Conservation (phyloP, 805 yeast genomes). For the Candida coleopterorum region DNA sequence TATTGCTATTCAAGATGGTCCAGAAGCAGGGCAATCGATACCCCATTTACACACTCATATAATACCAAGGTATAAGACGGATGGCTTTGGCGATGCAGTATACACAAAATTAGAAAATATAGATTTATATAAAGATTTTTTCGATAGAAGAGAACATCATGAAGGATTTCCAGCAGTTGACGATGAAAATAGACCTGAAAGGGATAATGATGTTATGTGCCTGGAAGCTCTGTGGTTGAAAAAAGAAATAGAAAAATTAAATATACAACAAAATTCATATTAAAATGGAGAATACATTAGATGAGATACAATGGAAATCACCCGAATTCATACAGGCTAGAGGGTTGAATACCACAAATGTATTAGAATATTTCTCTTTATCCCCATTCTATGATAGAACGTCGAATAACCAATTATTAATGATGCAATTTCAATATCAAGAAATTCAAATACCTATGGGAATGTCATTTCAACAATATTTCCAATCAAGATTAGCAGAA, state of each 20-base stretch:
- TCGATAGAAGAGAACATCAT: conserved; percentile 16
- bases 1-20: conserved; percentile 94
- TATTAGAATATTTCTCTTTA: conserved; percentile 86
- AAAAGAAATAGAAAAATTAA: conserved; percentile 32
- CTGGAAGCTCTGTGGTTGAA: conserved; percentile 59
- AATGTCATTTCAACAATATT: conserved; percentile 24
- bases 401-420: conserved; percentile 88
- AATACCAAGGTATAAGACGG: conserved; percentile 71
- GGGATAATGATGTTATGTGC: conserved; percentile 64
- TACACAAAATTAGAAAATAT: conserved; percentile 58
- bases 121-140: conserved; percentile 40
- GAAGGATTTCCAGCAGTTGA: conserved; percentile 21
- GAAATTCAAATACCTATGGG: conserved; percentile 33
- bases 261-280: background rate
- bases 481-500: conserved; percentile 58
- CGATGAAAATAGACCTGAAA: conserved; percentile 52
- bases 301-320: conserved; percentile 93
- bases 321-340: conserved; percentile 95
- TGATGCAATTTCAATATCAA: conserved; percentile 91
- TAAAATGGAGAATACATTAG: conserved; percentile 39
- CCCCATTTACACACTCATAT: conserved; percentile 94
- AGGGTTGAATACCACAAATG: conserved; percentile 85
- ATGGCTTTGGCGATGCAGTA: conserved; percentile 52
- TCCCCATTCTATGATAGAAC: conserved; percentile 95
- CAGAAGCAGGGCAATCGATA: conserved; percentile 92